These are phyloP conservation scores for Dendrobium nobile DNA, from an alignment of 106 monocot genomes.

Conservation along the genomic window DNA sequence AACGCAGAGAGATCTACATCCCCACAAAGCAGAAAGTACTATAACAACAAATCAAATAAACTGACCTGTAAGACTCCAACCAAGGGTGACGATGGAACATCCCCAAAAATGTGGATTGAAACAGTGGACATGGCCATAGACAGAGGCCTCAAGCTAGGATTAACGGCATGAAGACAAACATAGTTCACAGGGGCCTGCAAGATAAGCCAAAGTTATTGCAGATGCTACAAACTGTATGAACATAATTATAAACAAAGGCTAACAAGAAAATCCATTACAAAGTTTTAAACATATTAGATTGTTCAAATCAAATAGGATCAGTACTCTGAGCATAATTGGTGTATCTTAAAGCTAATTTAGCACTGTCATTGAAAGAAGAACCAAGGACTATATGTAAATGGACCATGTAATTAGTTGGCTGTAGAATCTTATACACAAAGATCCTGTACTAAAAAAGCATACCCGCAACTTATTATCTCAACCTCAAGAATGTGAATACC, in stretches of 20 bases:
- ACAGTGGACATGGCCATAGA: constrained; percentile 99
- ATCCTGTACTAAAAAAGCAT: too few species aligned
- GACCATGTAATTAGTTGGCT: too few species aligned
- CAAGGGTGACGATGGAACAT: constrained; percentile 92
- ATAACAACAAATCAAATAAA: constrained; percentile 2
- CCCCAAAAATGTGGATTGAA: constrained; percentile 95
- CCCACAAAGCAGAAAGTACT: background rate
- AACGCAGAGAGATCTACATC: background rate
- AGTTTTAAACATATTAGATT: background rate
- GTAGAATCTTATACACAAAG: too few species aligned
- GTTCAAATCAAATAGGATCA: background rate
- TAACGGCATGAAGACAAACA: constrained; percentile 85
- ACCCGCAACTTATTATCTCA: too few species aligned
- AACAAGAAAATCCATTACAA: background rate
- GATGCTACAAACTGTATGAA: background rate
- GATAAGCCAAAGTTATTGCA: background rate
- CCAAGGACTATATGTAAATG: too few species aligned
- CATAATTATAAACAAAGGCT: background rate
- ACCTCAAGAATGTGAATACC: background rate
- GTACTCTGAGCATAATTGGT: background rate
- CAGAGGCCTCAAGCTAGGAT: constrained; percentile 79
- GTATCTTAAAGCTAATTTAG: background rate
- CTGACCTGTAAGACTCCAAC: constrained; percentile 92
- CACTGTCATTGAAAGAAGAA: background rate
- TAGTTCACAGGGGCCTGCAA: constrained; percentile 87